phyloP scores from a whole-genome alignment of 768 basidiomycete species.

The Mycena albidolilacea region DNA sequence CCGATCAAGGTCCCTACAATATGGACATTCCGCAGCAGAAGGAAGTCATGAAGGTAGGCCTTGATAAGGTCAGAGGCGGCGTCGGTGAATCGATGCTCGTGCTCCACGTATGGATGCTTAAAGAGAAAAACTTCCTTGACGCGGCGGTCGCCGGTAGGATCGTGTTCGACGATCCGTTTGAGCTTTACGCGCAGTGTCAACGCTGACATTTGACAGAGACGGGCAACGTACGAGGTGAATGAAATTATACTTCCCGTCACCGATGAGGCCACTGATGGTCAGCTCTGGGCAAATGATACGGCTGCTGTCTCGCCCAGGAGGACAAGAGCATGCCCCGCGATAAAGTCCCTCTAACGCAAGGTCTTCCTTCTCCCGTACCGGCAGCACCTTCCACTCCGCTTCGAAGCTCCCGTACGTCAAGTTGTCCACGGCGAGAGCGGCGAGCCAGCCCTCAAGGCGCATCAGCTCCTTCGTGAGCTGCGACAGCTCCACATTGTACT shows the following conservation, averaged over 20 bases:
- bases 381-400: slow-evolving; percentile 16
- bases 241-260: neutral
- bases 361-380: neutral
- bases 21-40: neutral
- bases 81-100: neutral
- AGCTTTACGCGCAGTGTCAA: neutral
- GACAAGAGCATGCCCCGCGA: neutral
- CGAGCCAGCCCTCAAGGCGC: neutral
- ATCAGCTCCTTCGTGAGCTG: neutral
- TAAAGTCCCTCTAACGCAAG: neutral
- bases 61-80: neutral
- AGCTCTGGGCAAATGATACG: neutral
- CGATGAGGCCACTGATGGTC: neutral
- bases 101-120: neutral
- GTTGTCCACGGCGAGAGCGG: neutral
- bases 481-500: neutral
- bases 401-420: slow-evolving; percentile 10
- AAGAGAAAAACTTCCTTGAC: neutral
- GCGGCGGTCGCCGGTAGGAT: neutral
- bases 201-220: neutral
- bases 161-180: neutral
- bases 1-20: neutral
- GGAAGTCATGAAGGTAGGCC: neutral
- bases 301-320: neutral
- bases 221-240: neutral